Percentiles rank a stretch among this genome's conserved stretches.
phyloP scores from a whole-genome alignment of 768 basidiomycete species.

The Mycena metata region DNA sequence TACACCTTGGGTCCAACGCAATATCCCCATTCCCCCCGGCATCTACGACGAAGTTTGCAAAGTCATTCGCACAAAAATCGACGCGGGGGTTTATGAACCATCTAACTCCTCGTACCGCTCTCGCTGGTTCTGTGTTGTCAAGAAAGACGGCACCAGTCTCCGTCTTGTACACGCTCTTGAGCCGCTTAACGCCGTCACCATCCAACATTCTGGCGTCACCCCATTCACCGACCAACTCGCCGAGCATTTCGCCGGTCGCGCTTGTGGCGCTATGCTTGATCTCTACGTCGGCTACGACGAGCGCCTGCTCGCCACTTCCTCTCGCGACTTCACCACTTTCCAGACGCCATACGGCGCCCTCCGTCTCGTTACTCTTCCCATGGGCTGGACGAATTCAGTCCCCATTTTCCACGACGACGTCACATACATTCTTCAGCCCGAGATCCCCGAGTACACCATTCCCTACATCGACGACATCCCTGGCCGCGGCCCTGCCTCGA shows the following conservation, averaged over 20 bases:
- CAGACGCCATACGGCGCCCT: conserved; percentile 47
- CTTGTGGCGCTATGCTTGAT: too few relatives aligned
- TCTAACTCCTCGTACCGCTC: conserved; percentile 50
- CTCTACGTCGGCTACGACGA: too few relatives aligned
- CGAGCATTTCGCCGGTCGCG: too few relatives aligned
- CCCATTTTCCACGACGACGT: conserved; percentile 58
- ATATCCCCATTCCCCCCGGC: conserved; percentile 50
- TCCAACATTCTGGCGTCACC: too few relatives aligned
- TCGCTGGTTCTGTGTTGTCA: conserved; percentile 54
- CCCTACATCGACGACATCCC: conserved; percentile 62
- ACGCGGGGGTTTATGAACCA: conserved; percentile 44
- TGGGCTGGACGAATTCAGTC: conserved; percentile 56
- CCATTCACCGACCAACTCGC: too few relatives aligned
- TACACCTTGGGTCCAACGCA: too few relatives aligned
- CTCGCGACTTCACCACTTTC: conserved; percentile 61
- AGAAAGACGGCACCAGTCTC: conserved; percentile 4
- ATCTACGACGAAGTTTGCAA: conserved; percentile 49
- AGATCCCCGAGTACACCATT: conserved; percentile 54
- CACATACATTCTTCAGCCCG: conserved; percentile 50
- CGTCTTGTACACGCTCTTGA: too few relatives aligned
- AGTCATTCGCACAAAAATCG: conserved; percentile 52
- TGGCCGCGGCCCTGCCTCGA: conserved; percentile 26
- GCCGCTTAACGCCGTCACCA: too few relatives aligned
- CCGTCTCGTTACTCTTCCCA: conserved; percentile 49
- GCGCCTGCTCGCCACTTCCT: too few relatives aligned